phyloP scores from a whole-genome alignment of 169 alveolate genomes.

The Babesia ovata region DNA sequence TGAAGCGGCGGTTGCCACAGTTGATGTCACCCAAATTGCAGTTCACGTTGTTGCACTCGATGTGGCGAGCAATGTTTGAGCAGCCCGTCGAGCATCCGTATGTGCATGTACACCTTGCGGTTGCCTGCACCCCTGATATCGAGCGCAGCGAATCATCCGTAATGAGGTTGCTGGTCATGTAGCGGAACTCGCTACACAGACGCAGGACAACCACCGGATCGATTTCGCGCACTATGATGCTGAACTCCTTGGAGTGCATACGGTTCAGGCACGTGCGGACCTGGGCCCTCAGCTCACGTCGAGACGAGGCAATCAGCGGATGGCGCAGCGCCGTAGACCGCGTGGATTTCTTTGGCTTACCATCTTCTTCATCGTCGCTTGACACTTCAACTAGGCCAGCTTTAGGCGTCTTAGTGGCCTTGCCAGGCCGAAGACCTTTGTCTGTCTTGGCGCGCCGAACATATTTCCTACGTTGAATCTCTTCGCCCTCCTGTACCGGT shows the following conservation, averaged over 20 bases:
- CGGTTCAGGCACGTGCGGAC: constrained; percentile 10
- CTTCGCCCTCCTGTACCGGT: background rate
- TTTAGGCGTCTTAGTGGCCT: background rate
- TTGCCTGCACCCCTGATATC: constrained; percentile 25
- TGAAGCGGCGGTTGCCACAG: constrained; percentile 65
- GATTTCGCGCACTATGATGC: constrained; percentile 23
- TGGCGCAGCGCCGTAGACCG: background rate
- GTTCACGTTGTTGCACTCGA: constrained; percentile 53
- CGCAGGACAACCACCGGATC: constrained; percentile 29
- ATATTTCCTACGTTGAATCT: background rate
- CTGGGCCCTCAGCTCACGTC: constrained; percentile 2
- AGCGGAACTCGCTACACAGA: constrained; percentile 52
- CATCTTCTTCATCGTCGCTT: background rate
- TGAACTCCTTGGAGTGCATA: constrained; percentile 53
- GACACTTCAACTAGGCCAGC: background rate
- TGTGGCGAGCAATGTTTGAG: constrained; percentile 14
- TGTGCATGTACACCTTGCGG: constrained; percentile 34
- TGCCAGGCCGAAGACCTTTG: background rate
- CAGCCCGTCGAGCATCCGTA: constrained; percentile 29
- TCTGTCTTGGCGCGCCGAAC: background rate
- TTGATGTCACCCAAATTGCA: constrained; percentile 43
- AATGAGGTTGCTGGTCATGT: constrained; percentile 42
- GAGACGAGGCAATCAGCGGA: background rate
- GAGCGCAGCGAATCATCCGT: constrained; percentile 51
- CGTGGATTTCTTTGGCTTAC: background rate